Percentiles rank a stretch among this genome's conserved stretches.
These are phyloP conservation scores for Apiospora marii DNA, from an alignment of 2,329 filamentous ascomycete species.

Conservation along the genomic window DNA sequence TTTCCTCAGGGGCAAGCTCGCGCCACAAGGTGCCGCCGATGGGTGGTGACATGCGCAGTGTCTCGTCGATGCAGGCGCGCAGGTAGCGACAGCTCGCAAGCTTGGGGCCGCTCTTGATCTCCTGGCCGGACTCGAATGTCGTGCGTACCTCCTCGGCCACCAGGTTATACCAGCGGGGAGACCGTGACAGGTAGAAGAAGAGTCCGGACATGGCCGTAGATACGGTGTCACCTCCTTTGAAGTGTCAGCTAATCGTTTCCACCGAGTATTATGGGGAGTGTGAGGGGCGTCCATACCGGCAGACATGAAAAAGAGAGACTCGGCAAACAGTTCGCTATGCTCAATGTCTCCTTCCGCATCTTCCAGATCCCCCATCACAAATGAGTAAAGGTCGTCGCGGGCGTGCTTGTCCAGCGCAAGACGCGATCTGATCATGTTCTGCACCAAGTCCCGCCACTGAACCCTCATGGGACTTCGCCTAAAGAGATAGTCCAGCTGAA, in stretches of 20 bases:
- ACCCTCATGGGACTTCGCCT: too few species aligned
- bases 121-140: not conserved
- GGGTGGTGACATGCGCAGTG: conserved; percentile 28
- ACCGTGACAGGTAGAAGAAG: not conserved
- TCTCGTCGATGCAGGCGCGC: conserved; percentile 29
- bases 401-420: too few species aligned
- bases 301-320: not conserved
- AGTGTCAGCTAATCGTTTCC: too few species aligned
- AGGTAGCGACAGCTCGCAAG: conserved; percentile 26
- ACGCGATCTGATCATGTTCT: too few species aligned
- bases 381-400: too few species aligned
- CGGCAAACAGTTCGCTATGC: not conserved
- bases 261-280: too few species aligned
- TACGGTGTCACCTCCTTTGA: too few species aligned
- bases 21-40: conserved; percentile 25
- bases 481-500: not conserved
- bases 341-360: not conserved
- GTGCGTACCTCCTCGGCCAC: not conserved
- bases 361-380: too few species aligned
- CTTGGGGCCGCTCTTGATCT: not conserved
- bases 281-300: not conserved
- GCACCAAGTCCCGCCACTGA: too few species aligned
- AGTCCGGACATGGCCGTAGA: too few species aligned
- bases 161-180: not conserved
- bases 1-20: not conserved